Conservation (phyloP, 148 eudicot genomes). For the Rhododendron ovatum region DNA sequence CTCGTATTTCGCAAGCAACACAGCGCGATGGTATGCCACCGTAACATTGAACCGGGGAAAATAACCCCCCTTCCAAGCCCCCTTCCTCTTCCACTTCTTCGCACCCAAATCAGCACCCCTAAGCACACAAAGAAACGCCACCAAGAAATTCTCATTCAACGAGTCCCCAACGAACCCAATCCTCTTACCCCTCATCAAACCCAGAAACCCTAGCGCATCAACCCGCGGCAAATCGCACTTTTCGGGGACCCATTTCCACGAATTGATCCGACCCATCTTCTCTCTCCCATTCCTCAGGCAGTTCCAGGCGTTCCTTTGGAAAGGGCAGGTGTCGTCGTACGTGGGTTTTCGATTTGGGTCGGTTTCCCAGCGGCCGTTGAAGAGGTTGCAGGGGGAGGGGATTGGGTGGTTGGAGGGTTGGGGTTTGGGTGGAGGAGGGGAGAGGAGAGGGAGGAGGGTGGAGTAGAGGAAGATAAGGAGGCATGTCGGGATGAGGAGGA, state of each 20-base stretch:
- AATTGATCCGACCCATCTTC: conserved; percentile 66
- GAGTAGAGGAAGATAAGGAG: conserved; percentile 46
- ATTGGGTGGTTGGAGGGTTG: conserved; percentile 12
- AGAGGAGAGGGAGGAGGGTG: conserved; percentile 36
- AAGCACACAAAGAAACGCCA: conserved; percentile 60
- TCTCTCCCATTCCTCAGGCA: conserved; percentile 61
- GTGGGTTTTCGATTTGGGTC: conserved; percentile 63
- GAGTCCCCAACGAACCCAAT: conserved; percentile 97
- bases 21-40: conserved; percentile 87
- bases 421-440: conserved; percentile 12
- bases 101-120: conserved; percentile 70
- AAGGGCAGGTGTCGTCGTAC: conserved; percentile 73
- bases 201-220: conserved; percentile 62
- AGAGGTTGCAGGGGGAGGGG: conserved; percentile 46
- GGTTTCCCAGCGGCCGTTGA: conserved; percentile 54
- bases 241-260: conserved; percentile 82
- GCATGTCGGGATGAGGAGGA: conserved; percentile 37
- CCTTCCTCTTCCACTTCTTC: conserved; percentile 81
- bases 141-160: conserved; percentile 76
- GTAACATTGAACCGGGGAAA: conserved; percentile 81
- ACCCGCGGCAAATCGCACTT: conserved; percentile 49
- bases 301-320: conserved; percentile 90
- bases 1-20: conserved; percentile 78
- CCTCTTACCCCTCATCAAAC: conserved; percentile 60
- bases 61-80: conserved; percentile 91